Evolutionary conservation across 1,284 basidiomycete genomes (phyloP).

Genomic region (Puccinia polysora): DNA sequence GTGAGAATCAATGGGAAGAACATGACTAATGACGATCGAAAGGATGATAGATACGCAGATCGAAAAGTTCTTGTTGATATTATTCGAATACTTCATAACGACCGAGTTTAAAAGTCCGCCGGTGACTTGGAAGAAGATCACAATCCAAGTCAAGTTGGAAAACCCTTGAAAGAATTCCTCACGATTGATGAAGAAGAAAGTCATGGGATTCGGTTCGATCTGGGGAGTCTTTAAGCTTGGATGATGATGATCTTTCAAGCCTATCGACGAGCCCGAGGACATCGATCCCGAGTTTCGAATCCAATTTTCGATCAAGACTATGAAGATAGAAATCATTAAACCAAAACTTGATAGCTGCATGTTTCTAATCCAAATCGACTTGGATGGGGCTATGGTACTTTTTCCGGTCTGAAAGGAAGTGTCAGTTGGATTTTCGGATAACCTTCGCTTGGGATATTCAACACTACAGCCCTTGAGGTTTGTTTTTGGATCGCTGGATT

Average conservation of each 20-base stretch:
- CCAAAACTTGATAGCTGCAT: conserved; percentile 53
- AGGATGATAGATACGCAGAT: conserved; percentile 53
- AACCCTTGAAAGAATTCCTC: conserved; percentile 48
- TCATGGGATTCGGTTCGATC: not conserved
- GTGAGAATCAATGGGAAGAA: conserved; percentile 44
- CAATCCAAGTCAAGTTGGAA: conserved; percentile 51
- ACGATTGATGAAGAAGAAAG: not conserved
- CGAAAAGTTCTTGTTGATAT: conserved; percentile 54
- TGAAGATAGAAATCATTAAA: conserved; percentile 50
- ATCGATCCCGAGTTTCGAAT: conserved; percentile 37
- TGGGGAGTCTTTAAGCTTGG: not conserved
- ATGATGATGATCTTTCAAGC: conserved; percentile 41
- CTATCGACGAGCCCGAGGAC: conserved; percentile 37
- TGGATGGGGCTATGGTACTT: conserved; percentile 41
- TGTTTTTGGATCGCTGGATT: conserved; percentile 44
- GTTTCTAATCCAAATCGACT: conserved; percentile 53
- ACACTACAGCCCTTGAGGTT: not conserved
- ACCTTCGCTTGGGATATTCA: conserved; percentile 26
- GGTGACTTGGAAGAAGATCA: conserved; percentile 52
- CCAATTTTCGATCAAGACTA: conserved; percentile 50
- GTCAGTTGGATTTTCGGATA: conserved; percentile 33
- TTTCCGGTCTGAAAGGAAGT: conserved; percentile 29
- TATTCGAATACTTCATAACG: conserved; percentile 54
- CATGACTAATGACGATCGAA: conserved; percentile 51
- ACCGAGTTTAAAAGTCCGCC: conserved; percentile 53